Percentiles rank a stretch among this genome's conserved stretches.
phyloP scores from a whole-genome alignment of 2,329 filamentous ascomycete genomes.

The Triangularia setosa region DNA sequence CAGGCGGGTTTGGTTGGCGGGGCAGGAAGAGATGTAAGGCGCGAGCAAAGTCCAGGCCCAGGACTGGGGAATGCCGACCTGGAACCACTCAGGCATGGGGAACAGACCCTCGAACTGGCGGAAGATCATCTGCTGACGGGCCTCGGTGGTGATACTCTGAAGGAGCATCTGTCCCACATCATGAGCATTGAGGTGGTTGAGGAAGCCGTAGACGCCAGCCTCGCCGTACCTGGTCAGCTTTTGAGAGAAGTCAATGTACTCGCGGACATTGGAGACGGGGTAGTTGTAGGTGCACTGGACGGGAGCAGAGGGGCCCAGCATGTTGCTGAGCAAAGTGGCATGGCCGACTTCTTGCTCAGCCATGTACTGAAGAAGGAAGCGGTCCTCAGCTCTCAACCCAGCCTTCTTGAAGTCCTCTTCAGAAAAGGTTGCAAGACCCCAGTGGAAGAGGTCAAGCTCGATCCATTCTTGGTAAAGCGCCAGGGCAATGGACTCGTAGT shows the following conservation, averaged over 20 bases:
- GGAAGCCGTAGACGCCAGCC: slow-evolving; percentile 75
- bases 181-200: slow-evolving; percentile 71
- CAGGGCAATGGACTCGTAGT: slow-evolving; percentile 72
- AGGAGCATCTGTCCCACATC: slow-evolving; percentile 69
- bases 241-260: slow-evolving; percentile 80
- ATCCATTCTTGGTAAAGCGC: slow-evolving; percentile 81
- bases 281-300: slow-evolving; percentile 79
- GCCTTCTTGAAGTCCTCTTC: slow-evolving; percentile 64
- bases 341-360: slow-evolving; percentile 72
- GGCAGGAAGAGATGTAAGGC: slow-evolving; percentile 76
- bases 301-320: slow-evolving; percentile 67
- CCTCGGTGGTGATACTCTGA: slow-evolving; percentile 74
- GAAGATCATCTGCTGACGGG: slow-evolving; percentile 80
- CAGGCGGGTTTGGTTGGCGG: slow-evolving; percentile 66
- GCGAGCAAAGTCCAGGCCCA: slow-evolving; percentile 82
- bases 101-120: slow-evolving; percentile 76
- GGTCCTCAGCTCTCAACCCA: slow-evolving; percentile 65
- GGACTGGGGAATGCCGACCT: slow-evolving; percentile 73
- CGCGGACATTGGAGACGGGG: slow-evolving; percentile 67
- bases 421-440: slow-evolving; percentile 66
- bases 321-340: slow-evolving; percentile 71
- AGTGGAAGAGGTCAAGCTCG: slow-evolving; percentile 77
- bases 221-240: slow-evolving; percentile 82
- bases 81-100: slow-evolving; percentile 81
- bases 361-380: slow-evolving; percentile 72